These are phyloP conservation scores for Phialemoniopsis sp. DNA, from an alignment of 2,329 filamentous ascomycete species.

Conservation along the genomic window DNA sequence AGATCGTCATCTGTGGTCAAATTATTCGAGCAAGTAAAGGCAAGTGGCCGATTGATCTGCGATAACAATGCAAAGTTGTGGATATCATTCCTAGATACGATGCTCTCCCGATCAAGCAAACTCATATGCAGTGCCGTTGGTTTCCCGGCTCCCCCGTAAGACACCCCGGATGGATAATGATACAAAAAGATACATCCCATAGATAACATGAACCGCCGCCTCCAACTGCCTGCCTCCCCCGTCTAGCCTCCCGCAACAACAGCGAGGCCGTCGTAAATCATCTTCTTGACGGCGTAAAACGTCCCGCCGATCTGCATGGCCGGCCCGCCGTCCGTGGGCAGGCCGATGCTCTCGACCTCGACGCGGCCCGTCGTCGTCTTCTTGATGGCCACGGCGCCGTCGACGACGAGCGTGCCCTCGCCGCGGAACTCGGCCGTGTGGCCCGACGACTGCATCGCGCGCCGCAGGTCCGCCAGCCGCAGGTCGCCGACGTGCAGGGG, in stretches of 20 bases:
- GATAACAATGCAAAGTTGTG: too few relatives aligned
- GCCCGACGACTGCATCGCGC: constrained; percentile 75
- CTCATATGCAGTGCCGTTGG: too few relatives aligned
- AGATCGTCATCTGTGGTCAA: too few relatives aligned
- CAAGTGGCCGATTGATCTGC: too few relatives aligned
- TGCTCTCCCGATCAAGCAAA: too few relatives aligned
- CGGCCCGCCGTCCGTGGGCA: constrained; percentile 36
- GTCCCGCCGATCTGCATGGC: constrained; percentile 50
- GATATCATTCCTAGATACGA: too few relatives aligned
- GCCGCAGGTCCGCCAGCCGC: constrained; percentile 79
- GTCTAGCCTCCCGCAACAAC: constrained; percentile 71
- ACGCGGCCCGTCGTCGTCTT: constrained; percentile 86
- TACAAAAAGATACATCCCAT: too few relatives aligned
- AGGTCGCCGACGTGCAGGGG: constrained; percentile 94
- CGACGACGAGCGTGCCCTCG: constrained; percentile 86
- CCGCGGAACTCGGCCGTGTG: constrained; percentile 91
- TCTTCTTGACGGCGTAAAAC: constrained; percentile 83
- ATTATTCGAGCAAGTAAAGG: too few relatives aligned
- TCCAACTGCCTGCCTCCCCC: too few relatives aligned
- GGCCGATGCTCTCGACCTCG: constrained; percentile 76
- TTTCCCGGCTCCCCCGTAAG: too few relatives aligned
- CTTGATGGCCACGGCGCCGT: constrained; percentile 80
- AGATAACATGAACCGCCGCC: too few relatives aligned
- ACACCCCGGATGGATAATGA: too few relatives aligned
- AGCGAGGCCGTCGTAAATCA: constrained; percentile 90